phyloP scores from a whole-genome alignment of 495 filamentous ascomycete genomes.

The Parmelia sp. region DNA sequence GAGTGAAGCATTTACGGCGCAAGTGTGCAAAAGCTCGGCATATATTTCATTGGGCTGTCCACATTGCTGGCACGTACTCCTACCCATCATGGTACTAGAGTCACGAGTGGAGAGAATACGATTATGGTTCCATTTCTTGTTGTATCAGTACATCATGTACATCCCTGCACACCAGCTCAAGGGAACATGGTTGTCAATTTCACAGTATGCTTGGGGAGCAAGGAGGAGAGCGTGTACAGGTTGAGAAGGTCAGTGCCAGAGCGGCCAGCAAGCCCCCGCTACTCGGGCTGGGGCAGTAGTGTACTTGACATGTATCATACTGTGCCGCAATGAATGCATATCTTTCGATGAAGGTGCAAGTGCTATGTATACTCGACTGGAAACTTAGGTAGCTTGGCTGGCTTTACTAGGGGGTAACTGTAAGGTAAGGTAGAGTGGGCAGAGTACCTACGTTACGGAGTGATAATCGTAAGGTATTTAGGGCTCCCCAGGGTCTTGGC shows the following conservation, averaged over 20 bases:
- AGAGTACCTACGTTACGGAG: no score
- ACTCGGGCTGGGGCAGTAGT: not conserved
- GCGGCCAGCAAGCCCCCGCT: not conserved
- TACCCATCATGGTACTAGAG: not conserved
- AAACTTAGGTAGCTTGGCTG: no score
- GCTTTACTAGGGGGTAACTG: no score
- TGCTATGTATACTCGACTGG: no score
- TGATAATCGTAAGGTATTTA: no score
- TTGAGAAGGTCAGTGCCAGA: not conserved
- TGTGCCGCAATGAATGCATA: not conserved
- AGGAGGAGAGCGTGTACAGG: not conserved
- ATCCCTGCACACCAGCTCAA: not conserved
- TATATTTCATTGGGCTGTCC: not conserved
- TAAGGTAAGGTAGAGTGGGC: no score
- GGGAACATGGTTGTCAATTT: not conserved
- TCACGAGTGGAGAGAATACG: not conserved
- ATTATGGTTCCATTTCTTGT: constrained; percentile 2
- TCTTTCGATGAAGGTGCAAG: no score
- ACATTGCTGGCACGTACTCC: constrained; percentile 4
- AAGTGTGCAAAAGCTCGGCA: constrained; percentile 1
- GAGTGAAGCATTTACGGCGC: constrained; percentile 12
- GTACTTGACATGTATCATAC: not conserved
- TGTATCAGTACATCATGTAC: constrained; percentile 9
- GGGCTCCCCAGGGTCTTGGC: constrained; percentile 9
- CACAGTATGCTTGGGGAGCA: not conserved